A percentile compares a stretch with the other conserved stretches of the same genome.
These are phyloP conservation scores for Dovyalis caffra DNA, from an alignment of 345 rosid species.

Conservation along the genomic window DNA sequence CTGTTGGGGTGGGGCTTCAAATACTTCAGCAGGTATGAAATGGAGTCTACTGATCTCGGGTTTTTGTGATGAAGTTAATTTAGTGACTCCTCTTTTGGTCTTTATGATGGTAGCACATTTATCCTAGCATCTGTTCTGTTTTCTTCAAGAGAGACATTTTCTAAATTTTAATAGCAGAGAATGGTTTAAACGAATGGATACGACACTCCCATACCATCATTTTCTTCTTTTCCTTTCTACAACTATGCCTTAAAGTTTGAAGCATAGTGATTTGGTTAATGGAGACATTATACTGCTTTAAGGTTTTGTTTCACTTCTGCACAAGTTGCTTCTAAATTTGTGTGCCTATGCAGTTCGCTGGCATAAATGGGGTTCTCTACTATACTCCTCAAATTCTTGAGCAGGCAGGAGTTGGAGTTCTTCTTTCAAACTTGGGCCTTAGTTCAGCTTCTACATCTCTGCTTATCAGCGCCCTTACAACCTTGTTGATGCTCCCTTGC, in stretches of 20 bases:
- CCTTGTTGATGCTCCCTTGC: slow-evolving; percentile 91
- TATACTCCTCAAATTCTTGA: slow-evolving; percentile 98
- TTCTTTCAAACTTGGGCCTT: slow-evolving; percentile 74
- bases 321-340: background rate
- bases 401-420: slow-evolving; percentile 91
- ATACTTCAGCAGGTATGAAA: slow-evolving; percentile 91
- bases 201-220: background rate
- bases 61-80: background rate
- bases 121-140: background rate
- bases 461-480: slow-evolving; percentile 77
- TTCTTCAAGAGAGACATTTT: background rate
- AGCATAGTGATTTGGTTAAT: background rate
- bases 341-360: slow-evolving; percentile 62
- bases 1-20: slow-evolving; percentile 90
- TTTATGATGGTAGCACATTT: slow-evolving; percentile 1
- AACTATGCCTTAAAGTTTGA: background rate
- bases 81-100: background rate
- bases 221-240: background rate
- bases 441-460: slow-evolving; percentile 73
- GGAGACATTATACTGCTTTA: background rate
- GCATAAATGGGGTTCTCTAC: slow-evolving; percentile 95
- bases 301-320: slow-evolving; percentile 3
- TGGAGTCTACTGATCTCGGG: background rate
- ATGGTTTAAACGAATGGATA: background rate
- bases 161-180: background rate